Conservation (phyloP, 2,329 filamentous ascomycete genomes). For the Botryotinia narcissicola region DNA sequence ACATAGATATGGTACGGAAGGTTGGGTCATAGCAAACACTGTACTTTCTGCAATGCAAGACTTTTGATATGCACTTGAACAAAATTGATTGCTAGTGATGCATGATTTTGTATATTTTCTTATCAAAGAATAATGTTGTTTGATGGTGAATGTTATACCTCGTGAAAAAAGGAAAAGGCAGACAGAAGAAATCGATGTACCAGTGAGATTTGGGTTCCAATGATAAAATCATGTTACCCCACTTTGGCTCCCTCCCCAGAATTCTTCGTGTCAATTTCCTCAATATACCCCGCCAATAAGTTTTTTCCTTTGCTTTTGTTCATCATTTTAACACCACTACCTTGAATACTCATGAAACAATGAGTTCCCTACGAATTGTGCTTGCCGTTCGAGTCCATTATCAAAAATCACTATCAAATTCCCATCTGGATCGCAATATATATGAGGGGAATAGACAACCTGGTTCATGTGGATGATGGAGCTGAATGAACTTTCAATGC, state of each 20-base stretch:
- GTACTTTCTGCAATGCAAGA: background rate
- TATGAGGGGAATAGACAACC: background rate
- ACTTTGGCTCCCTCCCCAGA: background rate
- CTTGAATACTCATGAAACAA: background rate
- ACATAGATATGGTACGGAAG: background rate
- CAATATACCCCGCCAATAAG: background rate
- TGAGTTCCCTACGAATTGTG: background rate
- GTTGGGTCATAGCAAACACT: background rate
- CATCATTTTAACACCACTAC: background rate
- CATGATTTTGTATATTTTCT: background rate
- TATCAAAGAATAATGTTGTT: background rate
- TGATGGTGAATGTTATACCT: background rate
- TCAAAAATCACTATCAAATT: background rate
- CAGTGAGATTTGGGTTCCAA: background rate
- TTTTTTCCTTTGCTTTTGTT: background rate
- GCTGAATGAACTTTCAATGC: background rate
- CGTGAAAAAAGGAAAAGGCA: background rate
- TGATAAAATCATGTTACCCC: background rate
- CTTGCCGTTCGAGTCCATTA: background rate
- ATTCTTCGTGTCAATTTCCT: background rate
- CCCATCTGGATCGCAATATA: background rate
- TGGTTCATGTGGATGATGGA: background rate
- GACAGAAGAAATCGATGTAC: background rate
- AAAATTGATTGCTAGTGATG: background rate
- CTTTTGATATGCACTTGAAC: background rate